Base-by-base conservation (phyloP, 1,139 yeast species). In the Scheffersomyces segobiensis region DNA sequence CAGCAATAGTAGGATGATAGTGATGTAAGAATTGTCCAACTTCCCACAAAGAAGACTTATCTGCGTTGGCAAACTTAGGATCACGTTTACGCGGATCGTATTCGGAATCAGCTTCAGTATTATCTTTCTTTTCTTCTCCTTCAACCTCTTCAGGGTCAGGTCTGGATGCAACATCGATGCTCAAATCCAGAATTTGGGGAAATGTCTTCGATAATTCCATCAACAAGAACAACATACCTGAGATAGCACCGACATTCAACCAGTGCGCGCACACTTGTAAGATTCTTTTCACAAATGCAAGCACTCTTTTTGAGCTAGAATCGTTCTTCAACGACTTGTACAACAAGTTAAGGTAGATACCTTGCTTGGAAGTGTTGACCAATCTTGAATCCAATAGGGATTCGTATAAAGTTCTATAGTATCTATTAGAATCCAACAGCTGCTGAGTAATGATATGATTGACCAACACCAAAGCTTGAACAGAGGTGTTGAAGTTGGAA, bases 61-160 rank as follows among this genome's bases (percentile, higher is more conserved):
- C 86, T 6, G 98, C 98, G 71, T 91, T 83, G 17, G 98, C 93
- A 72, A 75, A 92, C 62, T 84, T 82, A 20, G 99, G 99, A 73
- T 95, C 98, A 71, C 99, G 87, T 70, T 91, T 91, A 67, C 87
- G 87, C 46, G 96, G 87, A 71, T 96, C 98, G 70, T 95, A 95
- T n/a, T 67, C 72, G 46, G 62, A 64, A 46, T 61, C 57, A 48
- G 61, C 60, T 50, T 57, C 63, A 5, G 49, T 49, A 20, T 55
- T 58, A 26, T 59, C 61, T 12, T 55, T 62, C 5, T 59, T 67
- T 53, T 62, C 64, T n/a, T 62, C 71, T 20, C 67, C 73, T 51
- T 73, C 75, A 10, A 32, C 53, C 8, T 66, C 72, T 46, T 76
- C 65, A 21, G 60, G 71, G 8, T 67, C 81, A 10, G 79, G 79